These are phyloP conservation scores for Yueomyces sp. DNA, from an alignment of 805 yeast species.

Conservation along the genomic window DNA sequence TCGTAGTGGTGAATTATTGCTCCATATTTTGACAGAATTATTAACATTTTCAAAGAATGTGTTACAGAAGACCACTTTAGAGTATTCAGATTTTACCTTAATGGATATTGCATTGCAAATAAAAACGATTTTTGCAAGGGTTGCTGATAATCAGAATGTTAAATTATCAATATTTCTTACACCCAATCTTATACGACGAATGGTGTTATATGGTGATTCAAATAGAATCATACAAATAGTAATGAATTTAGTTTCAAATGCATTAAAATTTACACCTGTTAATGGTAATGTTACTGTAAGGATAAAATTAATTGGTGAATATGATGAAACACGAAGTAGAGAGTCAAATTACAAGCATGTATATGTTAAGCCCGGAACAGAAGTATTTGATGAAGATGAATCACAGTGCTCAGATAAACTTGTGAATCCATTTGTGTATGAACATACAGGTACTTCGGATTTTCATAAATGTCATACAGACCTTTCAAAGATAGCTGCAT, in stretches of 20 bases:
- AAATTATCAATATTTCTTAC: constrained; percentile 43
- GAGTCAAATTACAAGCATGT: constrained; percentile 32
- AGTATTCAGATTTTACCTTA: constrained; percentile 67
- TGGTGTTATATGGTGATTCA: constrained; percentile 75
- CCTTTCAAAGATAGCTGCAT: background rate
- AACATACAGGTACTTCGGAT: background rate
- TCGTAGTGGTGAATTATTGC: constrained; percentile 78
- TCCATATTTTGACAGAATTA: constrained; percentile 82
- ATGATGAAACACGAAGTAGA: constrained; percentile 41
- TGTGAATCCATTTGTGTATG: background rate
- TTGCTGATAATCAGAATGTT: constrained; percentile 68
- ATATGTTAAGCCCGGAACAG: constrained; percentile 25
- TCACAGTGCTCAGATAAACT: no score
- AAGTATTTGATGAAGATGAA: constrained; percentile 3
- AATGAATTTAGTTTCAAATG: constrained; percentile 84
- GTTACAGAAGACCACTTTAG: constrained; percentile 67
- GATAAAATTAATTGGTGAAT: constrained; percentile 53
- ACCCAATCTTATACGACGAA: constrained; percentile 47
- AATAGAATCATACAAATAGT: constrained; percentile 84
- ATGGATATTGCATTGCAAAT: constrained; percentile 76
- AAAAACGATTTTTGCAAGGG: constrained; percentile 68
- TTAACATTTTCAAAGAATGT: constrained; percentile 83
- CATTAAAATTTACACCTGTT: constrained; percentile 87
- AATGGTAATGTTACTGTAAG: constrained; percentile 67
- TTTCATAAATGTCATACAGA: background rate